Base-by-base conservation (phyloP, 2,329 filamentous ascomycete species). In the Colletotrichum sp. region DNA sequence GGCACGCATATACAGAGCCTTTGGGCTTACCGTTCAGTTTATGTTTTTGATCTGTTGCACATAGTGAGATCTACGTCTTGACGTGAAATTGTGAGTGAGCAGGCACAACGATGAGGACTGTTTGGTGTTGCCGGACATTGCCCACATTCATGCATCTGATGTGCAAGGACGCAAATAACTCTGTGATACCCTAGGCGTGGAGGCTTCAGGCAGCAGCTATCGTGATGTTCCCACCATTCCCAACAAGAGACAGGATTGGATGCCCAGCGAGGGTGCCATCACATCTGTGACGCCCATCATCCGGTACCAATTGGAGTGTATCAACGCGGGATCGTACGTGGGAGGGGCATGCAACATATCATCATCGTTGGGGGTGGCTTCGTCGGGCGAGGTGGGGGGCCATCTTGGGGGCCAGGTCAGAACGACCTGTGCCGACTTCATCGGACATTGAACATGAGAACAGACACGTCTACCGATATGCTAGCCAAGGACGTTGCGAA, bases 1-100 rank as follows among this genome's bases (percentile, higher is more conserved):
- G 57, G 57, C 43, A 63, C 73, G 64, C 70, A 73, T 65, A 75
- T 75, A 73, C 64, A 75, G n/a, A 64, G 43, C 70, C 64, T 48
- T 67, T 30, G 55, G 70, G 64, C 64, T 73, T 48, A 67, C 61
- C n/a, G 30, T 24, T 30, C 26, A 36, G 10, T 36, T 72, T 10
- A 13, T 26, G 4, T 18, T 59, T 24, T 60, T 8, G 26, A 32
- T 60, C 4, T 30, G 16, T 60, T 10, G 57, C 57, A 21, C 10
- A 13, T 4, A n/a, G 26, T 60, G 30, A 32, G 26, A n/a, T 13
- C 12, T 26, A n/a, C 5, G 16, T 43, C 36, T 18, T n/a, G 8
- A 10, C 5, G 8, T 43, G 16, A 43, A 43, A 6, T 10, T 10
- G 39, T 43, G 39, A 18, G 18, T 43, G 39, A 43, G 39, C 3